Evolutionary conservation across 495 filamentous ascomycete genomes (phyloP), one percentile per base, ranked within the genome.

Genomic region (Lasiosphaeria miniovina): DNA sequence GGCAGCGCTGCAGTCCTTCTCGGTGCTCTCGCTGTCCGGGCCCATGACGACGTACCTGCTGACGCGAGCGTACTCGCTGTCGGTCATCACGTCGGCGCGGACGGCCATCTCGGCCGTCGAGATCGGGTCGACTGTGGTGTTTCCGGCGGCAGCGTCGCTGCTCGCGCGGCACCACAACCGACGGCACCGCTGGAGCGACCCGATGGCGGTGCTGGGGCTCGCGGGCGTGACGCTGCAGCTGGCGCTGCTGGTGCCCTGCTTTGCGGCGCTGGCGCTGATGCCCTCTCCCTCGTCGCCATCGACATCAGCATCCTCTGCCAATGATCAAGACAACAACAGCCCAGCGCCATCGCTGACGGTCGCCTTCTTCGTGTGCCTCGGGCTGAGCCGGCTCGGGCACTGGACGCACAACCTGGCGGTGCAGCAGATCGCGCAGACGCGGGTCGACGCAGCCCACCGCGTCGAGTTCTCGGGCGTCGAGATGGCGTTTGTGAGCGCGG

Each of bases 361-460:
- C 36, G 55, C 60, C 3, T 59, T 75, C 58, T 73, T 75, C 58
- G 36, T 65, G 54, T 72, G 71, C 59, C 68, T 74, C 52, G 73
- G 71, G 0, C 52, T 71, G 33, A 75, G 73, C n/a, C 65, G 74
- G 8, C 64, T 76, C 3, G 74, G 74, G 0, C 68, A 71, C 31
- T 75, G 74, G 69, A 66, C 68, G 51, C 72, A 68, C 61, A 69
- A 75, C 54, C 67, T 77, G 52, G 69, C 67, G 3, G 72, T 71
- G 12, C 70, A 73, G 52, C 73, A 72, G 49, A 62, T 75, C 9
- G 68, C 65, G 32, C 73, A 75, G 66, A 73, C 71, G 45, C 62
- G 64, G 7, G 62, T 68, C 14, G 46, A 62, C 0, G 60, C 69
- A 1, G 15, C 53, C 17, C 61, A 67, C 3, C 61, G 69, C 34